Evolutionary conservation across 2,329 filamentous ascomycete species (phyloP).

Genomic region (Lecanosticta acicola): DNA sequence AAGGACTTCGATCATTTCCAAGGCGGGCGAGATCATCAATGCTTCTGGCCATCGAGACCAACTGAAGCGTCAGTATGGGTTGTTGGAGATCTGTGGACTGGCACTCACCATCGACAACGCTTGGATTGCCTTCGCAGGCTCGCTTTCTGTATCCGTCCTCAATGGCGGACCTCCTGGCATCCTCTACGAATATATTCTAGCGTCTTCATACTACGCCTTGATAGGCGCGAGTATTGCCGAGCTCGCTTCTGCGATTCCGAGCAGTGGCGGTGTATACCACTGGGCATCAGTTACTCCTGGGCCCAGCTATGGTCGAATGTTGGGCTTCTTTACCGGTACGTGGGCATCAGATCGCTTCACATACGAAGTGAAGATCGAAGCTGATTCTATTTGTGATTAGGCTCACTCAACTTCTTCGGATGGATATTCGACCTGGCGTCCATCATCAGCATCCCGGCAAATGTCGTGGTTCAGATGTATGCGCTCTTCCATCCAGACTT

Average conservation of each 20-base stretch:
- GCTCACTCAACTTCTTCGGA: conserved; percentile 48
- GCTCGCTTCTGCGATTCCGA: conserved; percentile 52
- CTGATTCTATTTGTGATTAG: no score
- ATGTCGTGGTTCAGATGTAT: conserved; percentile 58
- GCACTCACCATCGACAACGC: conserved; percentile 60
- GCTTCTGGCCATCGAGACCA: conserved; percentile 61
- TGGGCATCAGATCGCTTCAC: no score
- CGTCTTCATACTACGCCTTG: conserved; percentile 33
- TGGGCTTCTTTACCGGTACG: conserved; percentile 33
- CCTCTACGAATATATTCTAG: conserved; percentile 34
- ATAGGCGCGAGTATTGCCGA: conserved; percentile 44
- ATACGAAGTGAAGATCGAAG: no score
- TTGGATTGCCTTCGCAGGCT: conserved; percentile 59
- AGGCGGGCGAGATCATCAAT: conserved; percentile 45
- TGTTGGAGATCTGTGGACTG: conserved; percentile 53
- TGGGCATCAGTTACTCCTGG: conserved; percentile 37
- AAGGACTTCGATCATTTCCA: conserved; percentile 23
- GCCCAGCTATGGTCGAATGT: conserved; percentile 26
- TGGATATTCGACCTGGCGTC: conserved; percentile 60
- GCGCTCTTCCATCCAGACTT: conserved; percentile 53
- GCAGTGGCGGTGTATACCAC: conserved; percentile 42
- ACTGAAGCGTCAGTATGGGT: conserved; percentile 56
- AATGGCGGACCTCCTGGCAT: conserved; percentile 36
- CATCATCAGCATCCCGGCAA: conserved; percentile 54
- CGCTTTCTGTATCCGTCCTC: conserved; percentile 49